Evolutionary conservation across 2,329 filamentous ascomycete species (phyloP).

Genomic region (Pezizomycotina sp.): DNA sequence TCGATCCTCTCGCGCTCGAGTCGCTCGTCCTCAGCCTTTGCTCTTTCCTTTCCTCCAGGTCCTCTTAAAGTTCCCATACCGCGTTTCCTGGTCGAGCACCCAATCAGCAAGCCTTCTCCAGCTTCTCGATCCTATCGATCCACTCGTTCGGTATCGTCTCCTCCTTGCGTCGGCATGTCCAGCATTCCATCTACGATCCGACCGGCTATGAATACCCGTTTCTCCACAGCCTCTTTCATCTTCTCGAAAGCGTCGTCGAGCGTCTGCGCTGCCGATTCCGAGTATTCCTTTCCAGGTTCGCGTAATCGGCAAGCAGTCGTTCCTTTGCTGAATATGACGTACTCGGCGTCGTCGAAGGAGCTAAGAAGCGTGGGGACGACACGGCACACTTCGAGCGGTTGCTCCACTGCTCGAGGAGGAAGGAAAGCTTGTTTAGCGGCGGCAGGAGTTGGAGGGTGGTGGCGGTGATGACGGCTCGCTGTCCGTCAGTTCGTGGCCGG

Average conservation of each 20-base stretch:
- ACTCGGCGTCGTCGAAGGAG: constrained; percentile 49
- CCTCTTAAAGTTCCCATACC: constrained; percentile 64
- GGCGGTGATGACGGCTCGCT: constrained; percentile 79
- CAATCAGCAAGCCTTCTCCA: constrained; percentile 65
- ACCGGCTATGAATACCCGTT: constrained; percentile 53
- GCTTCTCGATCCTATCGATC: constrained; percentile 68
- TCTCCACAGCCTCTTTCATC: constrained; percentile 30
- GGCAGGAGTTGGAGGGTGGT: constrained; percentile 82
- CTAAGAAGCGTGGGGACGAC: constrained; percentile 53
- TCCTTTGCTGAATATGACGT: constrained; percentile 35
- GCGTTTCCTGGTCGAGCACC: no score
- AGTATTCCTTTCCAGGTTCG: constrained; percentile 7
- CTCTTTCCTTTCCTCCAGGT: constrained; percentile 53
- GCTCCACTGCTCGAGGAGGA: constrained; percentile 61
- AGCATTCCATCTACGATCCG: constrained; percentile 67
- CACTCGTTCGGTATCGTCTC: constrained; percentile 75
- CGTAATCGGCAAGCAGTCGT: constrained; percentile 22
- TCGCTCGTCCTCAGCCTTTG: constrained; percentile 34
- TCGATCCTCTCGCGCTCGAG: constrained; percentile 20
- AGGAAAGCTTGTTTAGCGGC: constrained; percentile 55
- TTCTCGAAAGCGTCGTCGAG: constrained; percentile 26
- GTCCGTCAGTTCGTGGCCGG: constrained; percentile 63
- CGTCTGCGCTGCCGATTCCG: constrained; percentile 11
- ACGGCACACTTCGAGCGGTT: constrained; percentile 55
- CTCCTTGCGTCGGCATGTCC: constrained; percentile 57